A percentile compares a stretch with the other conserved stretches of the same genome.
Evolutionary conservation across 805 yeast species (phyloP).

Genomic region (Metschnikowia matae): DNA sequence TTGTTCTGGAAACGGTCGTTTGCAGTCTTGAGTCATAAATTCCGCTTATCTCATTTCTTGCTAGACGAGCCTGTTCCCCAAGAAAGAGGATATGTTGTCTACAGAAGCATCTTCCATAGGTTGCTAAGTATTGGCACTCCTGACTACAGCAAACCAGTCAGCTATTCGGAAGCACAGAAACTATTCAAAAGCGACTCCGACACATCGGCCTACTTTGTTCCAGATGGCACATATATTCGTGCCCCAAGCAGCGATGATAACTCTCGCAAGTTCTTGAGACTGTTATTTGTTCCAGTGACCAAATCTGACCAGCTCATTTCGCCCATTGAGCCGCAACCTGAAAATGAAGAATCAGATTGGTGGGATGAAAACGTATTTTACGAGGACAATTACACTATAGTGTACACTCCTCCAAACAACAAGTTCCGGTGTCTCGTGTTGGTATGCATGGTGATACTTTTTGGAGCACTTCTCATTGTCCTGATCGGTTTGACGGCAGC

Average conservation of each 20-base stretch:
- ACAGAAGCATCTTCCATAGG: slow-evolving; percentile 47
- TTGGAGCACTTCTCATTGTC: slow-evolving; percentile 32
- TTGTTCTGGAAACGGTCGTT: slow-evolving; percentile 63
- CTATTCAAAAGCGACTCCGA: slow-evolving; percentile 41
- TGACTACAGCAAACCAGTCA: slow-evolving; percentile 56
- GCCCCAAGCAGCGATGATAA: slow-evolving; percentile 84
- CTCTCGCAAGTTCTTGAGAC: slow-evolving; percentile 57
- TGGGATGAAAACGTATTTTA: slow-evolving; percentile 38
- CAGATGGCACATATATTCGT: slow-evolving; percentile 77
- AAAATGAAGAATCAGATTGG: slow-evolving; percentile 30
- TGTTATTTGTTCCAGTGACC: slow-evolving; percentile 78
- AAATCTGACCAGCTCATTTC: slow-evolving; percentile 62
- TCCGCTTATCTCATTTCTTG: slow-evolving; percentile 81
- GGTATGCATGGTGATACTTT: slow-evolving; percentile 45
- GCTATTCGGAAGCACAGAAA: slow-evolving; percentile 40
- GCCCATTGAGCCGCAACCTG: slow-evolving; percentile 9
- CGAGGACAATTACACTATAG: slow-evolving; percentile 57
- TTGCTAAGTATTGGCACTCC: slow-evolving; percentile 41
- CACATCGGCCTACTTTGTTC: slow-evolving; percentile 58
- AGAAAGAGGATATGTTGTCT: slow-evolving; percentile 67
- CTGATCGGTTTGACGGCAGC: slow-evolving; percentile 20
- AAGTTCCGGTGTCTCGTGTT: slow-evolving; percentile 51
- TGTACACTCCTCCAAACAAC: slow-evolving; percentile 83
- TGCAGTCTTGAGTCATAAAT: slow-evolving; percentile 46
- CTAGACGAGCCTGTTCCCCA: slow-evolving; percentile 55